phyloP scores from a whole-genome alignment of 2,329 filamentous ascomycete genomes.

The Pyricularia sp. region DNA sequence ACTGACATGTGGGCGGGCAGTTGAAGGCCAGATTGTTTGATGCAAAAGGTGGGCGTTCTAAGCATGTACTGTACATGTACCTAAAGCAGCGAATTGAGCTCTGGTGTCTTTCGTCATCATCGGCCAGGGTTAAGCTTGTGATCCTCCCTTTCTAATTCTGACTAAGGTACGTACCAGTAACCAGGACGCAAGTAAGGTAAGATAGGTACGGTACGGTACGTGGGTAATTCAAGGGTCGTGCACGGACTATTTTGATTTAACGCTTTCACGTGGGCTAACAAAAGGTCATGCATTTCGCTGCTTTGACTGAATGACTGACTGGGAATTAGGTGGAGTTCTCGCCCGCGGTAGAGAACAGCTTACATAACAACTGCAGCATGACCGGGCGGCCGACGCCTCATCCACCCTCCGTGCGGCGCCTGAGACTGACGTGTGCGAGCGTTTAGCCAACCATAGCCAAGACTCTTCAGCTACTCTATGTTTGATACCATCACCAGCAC shows the following conservation, averaged over 20 bases:
- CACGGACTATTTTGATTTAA: not conserved
- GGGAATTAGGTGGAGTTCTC: not conserved
- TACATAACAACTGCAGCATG: constrained; percentile 2
- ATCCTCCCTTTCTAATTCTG: not conserved
- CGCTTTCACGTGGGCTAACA: constrained; percentile 2
- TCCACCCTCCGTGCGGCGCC: not conserved
- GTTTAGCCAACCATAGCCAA: constrained; percentile 2
- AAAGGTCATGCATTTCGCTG: not conserved
- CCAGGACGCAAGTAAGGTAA: no score
- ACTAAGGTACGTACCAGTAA: not conserved
- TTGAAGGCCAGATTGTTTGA: not conserved
- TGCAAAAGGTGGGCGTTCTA: not conserved
- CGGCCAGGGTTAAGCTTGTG: constrained; percentile 1
- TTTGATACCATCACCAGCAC: not conserved
- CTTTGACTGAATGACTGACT: no score
- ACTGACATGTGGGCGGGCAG: not conserved
- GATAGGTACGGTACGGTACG: no score
- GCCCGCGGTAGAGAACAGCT: not conserved
- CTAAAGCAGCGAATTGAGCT: not conserved
- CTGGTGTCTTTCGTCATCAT: not conserved
- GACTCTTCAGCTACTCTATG: not conserved
- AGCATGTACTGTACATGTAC: not conserved
- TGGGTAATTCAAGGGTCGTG: not conserved
- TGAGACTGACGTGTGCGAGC: constrained; percentile 6
- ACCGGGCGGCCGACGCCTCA: not conserved